These are phyloP conservation scores for Pseudogymnoascus sp. DNA, from an alignment of 2,329 filamentous ascomycete species.

Conservation along the genomic window DNA sequence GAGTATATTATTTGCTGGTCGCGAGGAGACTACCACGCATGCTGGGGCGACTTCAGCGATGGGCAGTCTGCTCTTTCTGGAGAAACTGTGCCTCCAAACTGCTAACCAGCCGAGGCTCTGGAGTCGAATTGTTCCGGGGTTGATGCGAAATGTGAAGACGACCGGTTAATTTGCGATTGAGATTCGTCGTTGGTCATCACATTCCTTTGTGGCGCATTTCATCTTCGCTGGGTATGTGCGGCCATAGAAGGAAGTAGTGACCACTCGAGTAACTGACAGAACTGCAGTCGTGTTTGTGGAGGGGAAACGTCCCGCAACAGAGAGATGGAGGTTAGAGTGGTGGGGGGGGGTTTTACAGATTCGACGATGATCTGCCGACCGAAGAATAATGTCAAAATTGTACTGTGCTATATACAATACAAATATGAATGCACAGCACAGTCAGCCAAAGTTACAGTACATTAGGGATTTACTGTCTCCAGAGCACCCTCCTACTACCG, in stretches of 20 bases:
- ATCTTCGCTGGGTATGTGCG: conserved; percentile 6
- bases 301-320: background rate
- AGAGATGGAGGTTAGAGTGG: background rate
- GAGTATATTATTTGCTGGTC: background rate
- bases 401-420: background rate
- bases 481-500: background rate
- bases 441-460: background rate
- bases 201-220: conserved; percentile 4
- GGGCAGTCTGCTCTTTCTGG: background rate
- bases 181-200: conserved; percentile 8
- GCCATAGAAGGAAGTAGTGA: background rate
- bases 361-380: conserved; percentile 1
- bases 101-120: background rate
- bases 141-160: background rate
- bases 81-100: background rate
- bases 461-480: background rate
- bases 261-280: conserved; percentile 2
- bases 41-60: background rate
- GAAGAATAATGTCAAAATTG: background rate
- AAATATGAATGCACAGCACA: background rate
- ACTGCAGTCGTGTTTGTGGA: background rate
- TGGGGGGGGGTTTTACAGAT: conserved; percentile 1
- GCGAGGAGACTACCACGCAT: background rate
- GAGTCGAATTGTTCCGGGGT: background rate
- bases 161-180: conserved; percentile 7